Percentiles rank a stretch among this genome's conserved stretches.
phyloP scores from a whole-genome alignment of 768 basidiomycete species.

The Mycena albidolilacea region DNA sequence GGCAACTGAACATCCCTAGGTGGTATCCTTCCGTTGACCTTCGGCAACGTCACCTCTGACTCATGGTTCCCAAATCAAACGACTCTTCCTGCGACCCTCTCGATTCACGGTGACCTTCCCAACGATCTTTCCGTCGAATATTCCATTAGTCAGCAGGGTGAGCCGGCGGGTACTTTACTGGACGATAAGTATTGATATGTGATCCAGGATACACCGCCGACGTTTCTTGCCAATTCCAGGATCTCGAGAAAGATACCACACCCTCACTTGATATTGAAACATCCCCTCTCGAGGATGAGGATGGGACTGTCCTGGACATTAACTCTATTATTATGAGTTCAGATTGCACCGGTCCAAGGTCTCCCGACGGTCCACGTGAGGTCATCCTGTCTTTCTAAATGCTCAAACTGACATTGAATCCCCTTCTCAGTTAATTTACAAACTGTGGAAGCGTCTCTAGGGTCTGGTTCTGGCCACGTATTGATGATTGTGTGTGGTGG shows the following conservation, averaged over 20 bases:
- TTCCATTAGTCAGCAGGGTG: conserved; percentile 9
- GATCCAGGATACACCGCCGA: conserved; percentile 3
- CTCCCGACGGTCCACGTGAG: background rate
- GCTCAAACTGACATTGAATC: background rate
- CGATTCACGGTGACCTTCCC: background rate
- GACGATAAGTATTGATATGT: conserved; percentile 4
- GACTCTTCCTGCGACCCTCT: background rate
- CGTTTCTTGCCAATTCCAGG: conserved; percentile 4
- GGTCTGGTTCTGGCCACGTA: background rate
- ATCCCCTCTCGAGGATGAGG: conserved; percentile 2
- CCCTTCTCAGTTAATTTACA: conserved; percentile 4
- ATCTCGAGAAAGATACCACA: background rate
- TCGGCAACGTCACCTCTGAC: background rate
- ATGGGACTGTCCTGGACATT: background rate
- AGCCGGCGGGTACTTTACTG: background rate
- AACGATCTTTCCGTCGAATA: background rate
- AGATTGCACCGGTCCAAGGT: background rate
- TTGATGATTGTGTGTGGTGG: background rate
- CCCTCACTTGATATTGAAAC: background rate
- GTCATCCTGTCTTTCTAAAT: background rate
- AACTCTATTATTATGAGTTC: conserved; percentile 1
- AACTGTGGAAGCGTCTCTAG: background rate
- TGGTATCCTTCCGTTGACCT: conserved; percentile 7
- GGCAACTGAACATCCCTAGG: background rate
- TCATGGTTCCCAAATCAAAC: background rate